Evolutionary conservation across 108 stramenopile genomes (phyloP).

Genomic region (Schizochytrium sp.): DNA sequence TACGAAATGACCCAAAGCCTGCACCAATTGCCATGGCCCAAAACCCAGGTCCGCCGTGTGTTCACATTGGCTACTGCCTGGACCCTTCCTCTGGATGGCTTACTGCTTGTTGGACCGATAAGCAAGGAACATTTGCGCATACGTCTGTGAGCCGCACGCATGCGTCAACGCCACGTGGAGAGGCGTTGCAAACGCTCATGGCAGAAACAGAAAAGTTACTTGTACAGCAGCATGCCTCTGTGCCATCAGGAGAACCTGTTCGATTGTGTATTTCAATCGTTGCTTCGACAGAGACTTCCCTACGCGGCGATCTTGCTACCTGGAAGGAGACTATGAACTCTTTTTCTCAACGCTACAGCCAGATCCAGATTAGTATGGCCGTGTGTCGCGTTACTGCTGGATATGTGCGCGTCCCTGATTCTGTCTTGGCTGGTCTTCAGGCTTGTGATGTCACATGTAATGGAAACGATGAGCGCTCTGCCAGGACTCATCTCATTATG

Average conservation of each 20-base stretch:
- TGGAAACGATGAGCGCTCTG: background rate
- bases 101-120: conserved; percentile 30
- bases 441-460: background rate
- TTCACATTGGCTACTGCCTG: background rate
- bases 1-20: background rate
- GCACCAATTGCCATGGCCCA: conserved; percentile 7
- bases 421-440: background rate
- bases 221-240: background rate
- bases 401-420: conserved; percentile 1
- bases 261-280: background rate
- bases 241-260: background rate
- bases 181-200: background rate
- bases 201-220: background rate
- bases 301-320: background rate
- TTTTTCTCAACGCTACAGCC: background rate
- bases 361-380: background rate
- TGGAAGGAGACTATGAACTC: background rate
- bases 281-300: background rate
- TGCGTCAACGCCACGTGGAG: background rate
- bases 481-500: background rate
- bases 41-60: background rate
- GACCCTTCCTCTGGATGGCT: background rate
- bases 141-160: background rate
- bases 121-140: background rate
- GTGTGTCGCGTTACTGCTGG: background rate